Percentiles rank a stretch among this genome's conserved stretches.
Evolutionary conservation across 495 filamentous ascomycete species (phyloP).

Genomic region (Daldinia childiae): DNA sequence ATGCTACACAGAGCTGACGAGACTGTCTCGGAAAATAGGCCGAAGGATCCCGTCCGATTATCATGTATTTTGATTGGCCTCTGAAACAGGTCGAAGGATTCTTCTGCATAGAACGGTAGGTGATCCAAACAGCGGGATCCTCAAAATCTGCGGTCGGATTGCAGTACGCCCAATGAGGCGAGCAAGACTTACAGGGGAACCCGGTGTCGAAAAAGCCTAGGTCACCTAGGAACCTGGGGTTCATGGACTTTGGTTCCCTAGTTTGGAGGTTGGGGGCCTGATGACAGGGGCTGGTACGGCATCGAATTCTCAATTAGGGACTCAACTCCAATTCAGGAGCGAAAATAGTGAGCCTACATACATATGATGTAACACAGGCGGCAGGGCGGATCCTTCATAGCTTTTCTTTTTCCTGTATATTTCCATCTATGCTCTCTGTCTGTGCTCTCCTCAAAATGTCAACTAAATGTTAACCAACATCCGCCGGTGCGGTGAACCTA

Average conservation of each 20-base stretch:
- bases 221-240: background rate
- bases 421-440: background rate
- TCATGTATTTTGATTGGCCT: conserved; percentile 11
- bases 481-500: conserved; percentile 9
- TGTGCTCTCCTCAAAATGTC: conserved; percentile 1
- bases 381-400: conserved; percentile 18
- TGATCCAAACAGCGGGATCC: conserved; percentile 9
- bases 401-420: conserved; percentile 2
- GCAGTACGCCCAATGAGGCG: conserved; percentile 14
- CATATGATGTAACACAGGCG: background rate
- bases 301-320: background rate
- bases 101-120: conserved; percentile 11
- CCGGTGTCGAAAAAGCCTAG: conserved; percentile 8
- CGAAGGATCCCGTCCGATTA: background rate
- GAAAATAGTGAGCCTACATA: conserved; percentile 2
- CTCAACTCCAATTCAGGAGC: conserved; percentile 1
- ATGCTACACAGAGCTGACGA: background rate
- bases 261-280: conserved; percentile 8
- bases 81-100: conserved; percentile 32
- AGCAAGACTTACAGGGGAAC: conserved; percentile 9
- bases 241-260: background rate
- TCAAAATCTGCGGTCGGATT: background rate
- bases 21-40: conserved; percentile 12
- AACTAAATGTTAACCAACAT: conserved; percentile 17
- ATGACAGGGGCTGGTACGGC: conserved; percentile 12